Percentiles rank a stretch among this genome's conserved stretches.
Conservation (phyloP, 805 yeast species). For the Candida pini region DNA sequence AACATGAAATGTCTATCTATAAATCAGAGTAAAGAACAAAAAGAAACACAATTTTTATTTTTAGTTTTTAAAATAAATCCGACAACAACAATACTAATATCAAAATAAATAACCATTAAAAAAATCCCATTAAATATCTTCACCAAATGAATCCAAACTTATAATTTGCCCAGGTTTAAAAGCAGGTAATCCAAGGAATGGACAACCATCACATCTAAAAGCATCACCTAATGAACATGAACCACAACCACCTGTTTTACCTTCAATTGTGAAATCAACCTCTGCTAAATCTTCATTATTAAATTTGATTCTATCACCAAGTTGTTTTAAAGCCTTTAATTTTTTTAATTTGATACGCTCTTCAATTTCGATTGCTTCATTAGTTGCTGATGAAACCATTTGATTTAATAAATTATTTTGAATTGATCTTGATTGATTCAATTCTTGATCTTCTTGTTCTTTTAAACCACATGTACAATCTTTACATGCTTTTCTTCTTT, state of each 20-base stretch:
- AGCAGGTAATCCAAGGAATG: conserved; percentile 94
- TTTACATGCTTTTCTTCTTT: conserved; percentile 90
- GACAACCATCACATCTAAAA: conserved; percentile 97
- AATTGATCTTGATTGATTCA: conserved; percentile 33
- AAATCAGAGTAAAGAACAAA: background rate
- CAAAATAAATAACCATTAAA: background rate
- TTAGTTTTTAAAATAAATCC: background rate
- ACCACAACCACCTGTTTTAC: conserved; percentile 96
- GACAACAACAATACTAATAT: background rate
- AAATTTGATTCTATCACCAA: conserved; percentile 29
- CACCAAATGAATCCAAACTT: conserved; percentile 67
- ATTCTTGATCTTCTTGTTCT: conserved; percentile 75
- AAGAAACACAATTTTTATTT: background rate
- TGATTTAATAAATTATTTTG: conserved; percentile 41
- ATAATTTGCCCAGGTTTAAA: conserved; percentile 96
- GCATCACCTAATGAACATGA: conserved; percentile 98
- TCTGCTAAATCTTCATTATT: conserved; percentile 73
- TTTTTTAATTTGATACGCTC: conserved; percentile 34
- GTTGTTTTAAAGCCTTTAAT: conserved; percentile 24
- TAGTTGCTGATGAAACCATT: conserved; percentile 46
- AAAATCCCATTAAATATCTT: conserved; percentile 47
- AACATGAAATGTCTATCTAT: background rate
- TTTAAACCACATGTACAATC: conserved; percentile 97
- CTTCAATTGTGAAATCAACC: conserved; percentile 92
- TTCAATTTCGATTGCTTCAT: conserved; percentile 51